Conservation (phyloP, 345 rosid genomes). For the Eucalyptus albens region DNA sequence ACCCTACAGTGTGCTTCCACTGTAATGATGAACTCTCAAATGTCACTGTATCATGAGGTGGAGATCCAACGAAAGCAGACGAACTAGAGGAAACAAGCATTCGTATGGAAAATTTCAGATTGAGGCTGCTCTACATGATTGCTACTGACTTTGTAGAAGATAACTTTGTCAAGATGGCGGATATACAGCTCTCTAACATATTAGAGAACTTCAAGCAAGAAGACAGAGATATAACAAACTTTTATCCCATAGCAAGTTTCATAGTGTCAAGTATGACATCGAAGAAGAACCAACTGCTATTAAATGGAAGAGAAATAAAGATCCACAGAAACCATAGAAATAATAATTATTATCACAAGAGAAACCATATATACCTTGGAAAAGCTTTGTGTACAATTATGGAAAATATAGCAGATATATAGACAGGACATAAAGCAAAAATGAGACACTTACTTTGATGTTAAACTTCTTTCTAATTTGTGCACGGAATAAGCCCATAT, state of each 20-base stretch:
- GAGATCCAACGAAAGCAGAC: background rate
- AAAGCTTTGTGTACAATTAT: background rate
- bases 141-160: background rate
- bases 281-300: background rate
- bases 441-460: conserved; percentile 43
- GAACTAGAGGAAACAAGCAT: background rate
- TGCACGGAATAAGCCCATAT: conserved; percentile 61
- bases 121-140: background rate
- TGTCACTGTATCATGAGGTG: background rate
- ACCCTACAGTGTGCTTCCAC: background rate
- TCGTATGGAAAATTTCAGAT: background rate
- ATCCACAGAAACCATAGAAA: background rate
- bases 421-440: background rate
- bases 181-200: background rate
- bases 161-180: background rate
- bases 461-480: conserved; percentile 66
- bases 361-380: background rate
- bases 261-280: background rate
- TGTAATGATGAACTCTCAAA: background rate
- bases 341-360: background rate
- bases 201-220: background rate
- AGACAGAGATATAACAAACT: background rate
- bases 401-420: background rate
- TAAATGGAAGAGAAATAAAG: background rate
- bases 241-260: background rate